phyloP scores from a whole-genome alignment of 192 early-diverging fungal species.

The Podila epigama region DNA sequence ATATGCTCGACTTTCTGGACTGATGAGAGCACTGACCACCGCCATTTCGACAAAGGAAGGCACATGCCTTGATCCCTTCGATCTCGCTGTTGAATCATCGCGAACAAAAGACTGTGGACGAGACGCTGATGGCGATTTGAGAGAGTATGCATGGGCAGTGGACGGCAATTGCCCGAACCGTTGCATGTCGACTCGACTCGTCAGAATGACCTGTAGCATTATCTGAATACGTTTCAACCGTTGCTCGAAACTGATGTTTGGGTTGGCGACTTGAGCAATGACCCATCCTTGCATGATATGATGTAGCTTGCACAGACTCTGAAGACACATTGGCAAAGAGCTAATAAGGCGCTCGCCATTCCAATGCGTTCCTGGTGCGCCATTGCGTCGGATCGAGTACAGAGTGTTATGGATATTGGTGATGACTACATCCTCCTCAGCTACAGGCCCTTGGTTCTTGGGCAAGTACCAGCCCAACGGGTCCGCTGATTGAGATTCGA shows the following conservation, averaged over 20 bases:
- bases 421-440: slow-evolving; percentile 68
- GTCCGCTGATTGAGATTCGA: slow-evolving; percentile 57
- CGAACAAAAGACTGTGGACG: too few relatives aligned
- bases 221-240: slow-evolving; percentile 66
- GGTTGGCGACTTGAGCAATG: slow-evolving; percentile 63
- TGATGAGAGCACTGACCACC: slow-evolving; percentile 71
- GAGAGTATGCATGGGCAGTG: too few relatives aligned
- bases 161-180: slow-evolving; percentile 15
- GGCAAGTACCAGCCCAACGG: slow-evolving; percentile 54
- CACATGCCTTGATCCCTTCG: slow-evolving; percentile 35
- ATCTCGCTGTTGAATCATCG: slow-evolving; percentile 1
- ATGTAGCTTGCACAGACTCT: slow-evolving; percentile 70
- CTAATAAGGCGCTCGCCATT: slow-evolving; percentile 61
- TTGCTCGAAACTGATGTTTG: slow-evolving; percentile 52
- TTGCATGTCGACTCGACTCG: slow-evolving; percentile 55
- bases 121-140: too few relatives aligned
- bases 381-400: slow-evolving; percentile 57
- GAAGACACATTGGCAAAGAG: slow-evolving; percentile 70
- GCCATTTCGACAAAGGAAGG: slow-evolving; percentile 78
- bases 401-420: slow-evolving; percentile 72
- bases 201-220: slow-evolving; percentile 64
- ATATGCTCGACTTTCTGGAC: slow-evolving; percentile 73
- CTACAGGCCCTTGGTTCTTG: slow-evolving; percentile 11
- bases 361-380: slow-evolving; percentile 53
- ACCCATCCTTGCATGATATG: slow-evolving; percentile 74